phyloP scores from a whole-genome alignment of 768 basidiomycete species.

The Suillus subalutaceus region DNA sequence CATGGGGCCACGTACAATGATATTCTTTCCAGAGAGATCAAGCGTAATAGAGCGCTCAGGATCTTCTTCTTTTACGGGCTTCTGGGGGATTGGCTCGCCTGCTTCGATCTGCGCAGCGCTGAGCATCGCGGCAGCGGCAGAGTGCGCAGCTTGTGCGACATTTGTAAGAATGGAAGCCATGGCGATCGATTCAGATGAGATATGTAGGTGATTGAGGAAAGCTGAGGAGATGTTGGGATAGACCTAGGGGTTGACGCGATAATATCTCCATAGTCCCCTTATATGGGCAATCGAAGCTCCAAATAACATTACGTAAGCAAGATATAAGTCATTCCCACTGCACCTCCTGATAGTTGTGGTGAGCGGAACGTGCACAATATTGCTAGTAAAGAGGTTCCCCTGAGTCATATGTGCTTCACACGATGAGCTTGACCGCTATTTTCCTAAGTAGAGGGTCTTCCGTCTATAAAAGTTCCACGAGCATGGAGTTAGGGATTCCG shows the following conservation, averaged over 20 bases:
- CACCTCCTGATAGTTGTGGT: too few relatives aligned
- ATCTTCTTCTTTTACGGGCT: slow-evolving; percentile 61
- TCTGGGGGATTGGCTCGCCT: slow-evolving; percentile 47
- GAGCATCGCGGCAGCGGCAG: slow-evolving; percentile 53
- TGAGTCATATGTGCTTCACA: too few relatives aligned
- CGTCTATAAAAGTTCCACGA: background rate
- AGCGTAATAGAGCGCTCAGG: slow-evolving; percentile 46
- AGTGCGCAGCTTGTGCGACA: slow-evolving; percentile 57
- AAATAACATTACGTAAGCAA: background rate
- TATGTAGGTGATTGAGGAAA: background rate
- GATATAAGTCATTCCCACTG: background rate
- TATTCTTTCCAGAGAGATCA: slow-evolving; percentile 58
- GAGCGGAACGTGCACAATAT: background rate
- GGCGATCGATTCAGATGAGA: background rate
- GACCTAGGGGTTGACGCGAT: background rate
- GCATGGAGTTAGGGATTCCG: background rate
- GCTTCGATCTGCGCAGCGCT: slow-evolving; percentile 44
- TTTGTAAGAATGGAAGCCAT: slow-evolving; percentile 53
- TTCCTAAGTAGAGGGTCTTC: background rate
- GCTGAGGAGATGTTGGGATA: background rate
- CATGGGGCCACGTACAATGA: slow-evolving; percentile 50
- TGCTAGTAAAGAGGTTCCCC: background rate
- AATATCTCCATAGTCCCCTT: too few relatives aligned
- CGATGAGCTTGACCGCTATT: background rate
- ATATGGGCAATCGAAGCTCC: background rate